Base-by-base conservation (phyloP, 2,329 filamentous ascomycete genomes). In the Colletotrichum zoysiae region DNA sequence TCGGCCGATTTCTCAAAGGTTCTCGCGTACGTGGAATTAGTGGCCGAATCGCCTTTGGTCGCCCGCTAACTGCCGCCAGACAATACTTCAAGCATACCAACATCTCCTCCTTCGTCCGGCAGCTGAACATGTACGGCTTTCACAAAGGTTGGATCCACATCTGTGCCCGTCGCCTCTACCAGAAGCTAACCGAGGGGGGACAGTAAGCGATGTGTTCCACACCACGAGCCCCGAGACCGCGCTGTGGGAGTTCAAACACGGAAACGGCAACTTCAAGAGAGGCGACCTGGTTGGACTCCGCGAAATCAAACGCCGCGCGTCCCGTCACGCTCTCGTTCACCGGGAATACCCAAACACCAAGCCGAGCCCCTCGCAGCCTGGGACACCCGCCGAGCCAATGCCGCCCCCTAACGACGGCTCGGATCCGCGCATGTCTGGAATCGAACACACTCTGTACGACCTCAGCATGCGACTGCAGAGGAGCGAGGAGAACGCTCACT, bases 51-150 rank as follows among this genome's bases (percentile, higher is more conserved):
- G 4, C 30, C 3, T 14, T 14, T 23, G 2, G 18, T 18, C 40
- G n/a, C 14, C 46, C 63, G 35, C 48, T 67, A 14, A 63, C 53
- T 23, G 16, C 50, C 50, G 46, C 46, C 20, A 97, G 95, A 66
- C 95, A 97, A 89, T 99, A 99, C 81, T 99, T 99, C 82, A 99
- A 99, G 79, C 96, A 99, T 81, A 99, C 95, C 76, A 99, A 99
- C 79, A 97, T 98, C 73, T 98, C 96, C 14, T 98, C 96, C 1
- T 99, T 99, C 81, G 96, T 99, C 61, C 91, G 96, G 60, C 96
- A 99, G 83, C 84, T 99, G 62, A 99, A 99, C 80, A 99, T 99
- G 96, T 99, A 99, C 77, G 96, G 96, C 8, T 99, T 99, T 82
- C 96, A 99, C 81, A 99, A 99, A 93, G 95, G 95, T 97, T 76